Evolutionary conservation across 2,329 filamentous ascomycete genomes (phyloP).

Genomic region (Phymatotrichopsis omnivora): DNA sequence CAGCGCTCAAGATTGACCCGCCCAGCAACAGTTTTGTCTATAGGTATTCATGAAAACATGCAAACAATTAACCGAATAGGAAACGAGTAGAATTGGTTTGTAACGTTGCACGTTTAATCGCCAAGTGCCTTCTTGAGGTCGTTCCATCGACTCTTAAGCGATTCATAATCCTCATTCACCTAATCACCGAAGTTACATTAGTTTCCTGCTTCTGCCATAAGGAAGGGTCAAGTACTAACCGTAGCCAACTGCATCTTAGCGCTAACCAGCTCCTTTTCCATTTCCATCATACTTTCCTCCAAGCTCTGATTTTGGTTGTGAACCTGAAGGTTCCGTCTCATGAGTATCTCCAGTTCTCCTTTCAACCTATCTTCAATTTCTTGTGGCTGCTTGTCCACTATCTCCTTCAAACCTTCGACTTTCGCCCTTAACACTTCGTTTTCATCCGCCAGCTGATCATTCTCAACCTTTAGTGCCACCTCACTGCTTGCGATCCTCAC

Average conservation of each 20-base stretch:
- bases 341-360: constrained; percentile 78
- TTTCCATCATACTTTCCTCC: constrained; percentile 80
- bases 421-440: constrained; percentile 82
- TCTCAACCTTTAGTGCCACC: constrained; percentile 85
- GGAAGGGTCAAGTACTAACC: constrained; percentile 49
- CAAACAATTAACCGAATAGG: no score
- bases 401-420: constrained; percentile 70
- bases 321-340: constrained; percentile 85
- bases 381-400: constrained; percentile 80
- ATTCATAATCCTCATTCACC: constrained; percentile 60
- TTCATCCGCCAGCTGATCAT: constrained; percentile 76
- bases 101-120: constrained; percentile 24
- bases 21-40: no score
- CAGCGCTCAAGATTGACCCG: no score
- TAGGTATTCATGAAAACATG: no score
- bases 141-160: constrained; percentile 64
- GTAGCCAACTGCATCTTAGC: constrained; percentile 94
- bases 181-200: constrained; percentile 34
- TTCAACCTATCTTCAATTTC: constrained; percentile 77
- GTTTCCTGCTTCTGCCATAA: background rate
- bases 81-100: no score
- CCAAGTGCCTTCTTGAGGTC: constrained; percentile 53
- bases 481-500: constrained; percentile 83
- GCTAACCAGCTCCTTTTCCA: constrained; percentile 83
- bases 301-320: constrained; percentile 84